These are phyloP conservation scores for Euryodendron excelsum DNA, from an alignment of 148 eudicot genomes.

Conservation along the genomic window DNA sequence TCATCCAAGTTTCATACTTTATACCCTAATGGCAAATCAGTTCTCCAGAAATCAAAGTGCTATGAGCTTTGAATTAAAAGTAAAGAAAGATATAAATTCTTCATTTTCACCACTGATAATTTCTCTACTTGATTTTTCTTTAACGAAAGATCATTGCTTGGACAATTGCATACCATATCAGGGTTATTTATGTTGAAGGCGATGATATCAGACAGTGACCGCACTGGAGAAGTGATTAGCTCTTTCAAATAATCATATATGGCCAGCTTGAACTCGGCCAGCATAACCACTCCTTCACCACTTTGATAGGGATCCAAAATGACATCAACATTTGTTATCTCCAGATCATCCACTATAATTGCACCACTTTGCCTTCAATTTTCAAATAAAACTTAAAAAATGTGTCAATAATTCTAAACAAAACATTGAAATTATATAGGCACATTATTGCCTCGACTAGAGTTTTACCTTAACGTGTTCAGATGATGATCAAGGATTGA, in stretches of 20 bases:
- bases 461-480: slow-evolving; percentile 32
- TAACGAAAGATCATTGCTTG: neutral
- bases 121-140: too few relatives aligned
- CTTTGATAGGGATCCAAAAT: slow-evolving; percentile 21
- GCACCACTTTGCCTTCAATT: slow-evolving; percentile 35
- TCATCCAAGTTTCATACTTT: too few relatives aligned
- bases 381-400: neutral
- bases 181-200: slow-evolving; percentile 32
- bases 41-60: too few relatives aligned
- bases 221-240: slow-evolving; percentile 25
- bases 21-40: too few relatives aligned
- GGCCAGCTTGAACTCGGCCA: slow-evolving; percentile 37
- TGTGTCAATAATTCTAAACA: neutral
- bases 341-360: slow-evolving; percentile 32
- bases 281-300: slow-evolving; percentile 26
- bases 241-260: slow-evolving; percentile 35
- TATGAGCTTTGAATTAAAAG: neutral
- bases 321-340: slow-evolving; percentile 19
- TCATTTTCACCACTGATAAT: too few relatives aligned
- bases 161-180: slow-evolving; percentile 19
- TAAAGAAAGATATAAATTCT: too few relatives aligned
- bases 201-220: slow-evolving; percentile 39
- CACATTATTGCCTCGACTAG: neutral
- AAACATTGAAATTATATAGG: neutral
- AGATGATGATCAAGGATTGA: slow-evolving; percentile 32